Base-by-base conservation (phyloP, 208 protist genomes). In the Trypanosoma lewisi region DNA sequence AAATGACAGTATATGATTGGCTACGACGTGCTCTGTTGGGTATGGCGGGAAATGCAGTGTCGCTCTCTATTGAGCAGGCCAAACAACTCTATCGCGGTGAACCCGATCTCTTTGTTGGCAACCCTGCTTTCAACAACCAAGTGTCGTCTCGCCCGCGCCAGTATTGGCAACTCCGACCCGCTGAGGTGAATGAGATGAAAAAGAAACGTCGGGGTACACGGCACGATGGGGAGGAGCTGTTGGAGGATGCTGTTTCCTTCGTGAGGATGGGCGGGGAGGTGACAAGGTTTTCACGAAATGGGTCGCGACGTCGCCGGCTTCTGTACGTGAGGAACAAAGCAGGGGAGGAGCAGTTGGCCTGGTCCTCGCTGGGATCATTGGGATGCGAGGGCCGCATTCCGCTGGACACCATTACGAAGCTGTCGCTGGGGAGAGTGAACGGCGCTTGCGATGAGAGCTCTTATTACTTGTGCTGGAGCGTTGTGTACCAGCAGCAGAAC, bases 201-300 rank as follows among this genome's bases (percentile, higher is more conserved):
- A 41, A 28, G 19, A 19, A 5, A 23, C 36, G 50, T 19, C n/a
- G 23, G 16, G 53, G 50, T 39, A 71, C 79, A 23, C 27, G 59
- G 16, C 90, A 80, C 62, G 89, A 93, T 74, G 68, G 86, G 37
- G 52, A 67, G 6, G 50, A 27, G 44, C 70, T 94, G 0, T 21
- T 87, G 23, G 76, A 80, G 21, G 67, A 77, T 34, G 57, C 94
- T 47, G 37, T 73, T 3, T 72, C 76, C 4, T 91, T 85, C 64
- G 65, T 94, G 74, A 73, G 78, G 61, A 81, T 86, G 77, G 90
- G 90, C 7, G 71, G 70, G n/a, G 39, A 70, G 4, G 31, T 93
- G 37, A 21, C 56, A 3, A 83, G 82, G 47, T 70, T 77, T 17
- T 76, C 79, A 45, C 53, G 70, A 51, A 47, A 63, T 63, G 85